Base-by-base conservation (phyloP, 495 filamentous ascomycete species). In the Tuber calosporum region DNA sequence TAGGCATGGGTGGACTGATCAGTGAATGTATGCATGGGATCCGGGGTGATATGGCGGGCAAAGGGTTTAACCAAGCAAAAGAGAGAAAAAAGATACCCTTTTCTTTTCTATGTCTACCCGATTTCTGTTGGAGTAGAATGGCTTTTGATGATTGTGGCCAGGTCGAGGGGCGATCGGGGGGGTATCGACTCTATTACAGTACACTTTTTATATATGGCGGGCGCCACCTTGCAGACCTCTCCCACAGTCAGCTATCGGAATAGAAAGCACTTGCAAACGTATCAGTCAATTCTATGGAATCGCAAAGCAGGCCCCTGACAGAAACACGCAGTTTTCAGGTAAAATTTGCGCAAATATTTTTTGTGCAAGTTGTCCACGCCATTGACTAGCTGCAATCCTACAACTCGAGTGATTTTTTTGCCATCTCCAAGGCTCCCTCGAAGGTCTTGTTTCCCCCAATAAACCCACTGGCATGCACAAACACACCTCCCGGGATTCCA, bases 381-480 rank as follows among this genome's bases (percentile, higher is more conserved):
- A 3, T 34, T 15, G 11, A 62, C 48, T 69, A 69, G 67, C 2
- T 58, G 30, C 48, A 34, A 62, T 19, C 19, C 53, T 80, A 89
- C 80, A 85, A 79, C 71, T 86, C 86, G 75, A 89, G 82, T 13
- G 92, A 90, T 83, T 89, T 92, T 80, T 87, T 84, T 53, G 94
- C 93, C 93, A 98, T 94, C 68, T 89, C 88, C 80, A 92, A 85
- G 38, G 89, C 94, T n/a, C 95, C 96, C 69, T 96, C 93, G 80
- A 89, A 93, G 0, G 90, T 94, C 85, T 90, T 89, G 82, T 97
- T 96, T 4, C 95, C 95, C 26, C 96, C 95, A 82, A 98, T 97
- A 82, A 99, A 99, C 6, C 95, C 96, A 70, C 89, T 90, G 11
- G 95, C 94, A 79, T 99, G 95, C 70, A 97, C 91, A 82, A 99